Base-by-base conservation (phyloP, 257 asterid genomes). In the Plectranthus barbatus region DNA sequence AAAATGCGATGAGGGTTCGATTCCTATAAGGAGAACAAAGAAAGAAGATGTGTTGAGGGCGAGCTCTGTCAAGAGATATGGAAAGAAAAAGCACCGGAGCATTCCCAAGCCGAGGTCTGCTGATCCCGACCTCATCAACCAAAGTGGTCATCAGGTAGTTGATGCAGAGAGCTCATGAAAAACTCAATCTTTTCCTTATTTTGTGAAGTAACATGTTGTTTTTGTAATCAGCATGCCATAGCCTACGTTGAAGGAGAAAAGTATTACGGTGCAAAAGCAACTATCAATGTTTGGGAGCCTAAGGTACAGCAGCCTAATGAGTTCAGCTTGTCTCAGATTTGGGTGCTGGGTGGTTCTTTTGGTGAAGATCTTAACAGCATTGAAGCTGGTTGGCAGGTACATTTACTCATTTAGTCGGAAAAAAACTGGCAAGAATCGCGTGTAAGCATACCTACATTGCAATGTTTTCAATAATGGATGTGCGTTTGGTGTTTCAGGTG, bases 301-400 rank as follows among this genome's bases (percentile, higher is more conserved):
- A 77, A 83, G 71, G 80, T 86, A 54, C 95, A 86, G 64, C 96
- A 86, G 74, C 72, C 93, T 46, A 84, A 86, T 57, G 96, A 89
- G 82, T 84, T 86, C 74, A 89, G 96, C 74, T 71, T 82, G 75
- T 86, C 96, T 47, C 96, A 89, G 77, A 78, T 89, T 69, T 89
- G 96, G 96, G 80, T 89, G 24, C 71, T 85, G 34, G 93, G 96
- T 13, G 96, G 96, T 57, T 86, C 95, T 41, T 86, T 84, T 57
- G 95, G 95, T 29, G 90, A 86, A 79, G 93, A 84, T 73, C 96
- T 88, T 39, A 86, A 88, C 75, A 88, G 96, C 86, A 86, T 88
- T 57, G 96, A 88, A 79, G 96, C 95, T 76, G 96, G 94, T 56
- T 85, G 94, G 94, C 97, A 90, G 95, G 97, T 90, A 80, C 36